These are phyloP conservation scores for Silene noctiflora DNA, from an alignment of 179 eudicot species.

Conservation along the genomic window DNA sequence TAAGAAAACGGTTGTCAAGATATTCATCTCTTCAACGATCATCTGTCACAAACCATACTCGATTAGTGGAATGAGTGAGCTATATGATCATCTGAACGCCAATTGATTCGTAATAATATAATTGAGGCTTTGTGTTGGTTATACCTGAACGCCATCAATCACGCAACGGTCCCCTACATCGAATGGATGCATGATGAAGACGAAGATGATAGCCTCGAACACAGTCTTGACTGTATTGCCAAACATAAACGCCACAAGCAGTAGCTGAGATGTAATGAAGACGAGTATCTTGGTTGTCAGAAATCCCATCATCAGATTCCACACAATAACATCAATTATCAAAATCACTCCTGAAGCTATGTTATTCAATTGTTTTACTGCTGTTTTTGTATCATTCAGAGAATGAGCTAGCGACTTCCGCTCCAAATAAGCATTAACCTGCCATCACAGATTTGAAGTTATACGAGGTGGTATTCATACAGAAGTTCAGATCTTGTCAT, in stretches of 20 bases:
- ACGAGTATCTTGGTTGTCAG: constrained; percentile 62
- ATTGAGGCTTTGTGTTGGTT: background rate
- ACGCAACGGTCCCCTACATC: constrained; percentile 87
- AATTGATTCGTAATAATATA: too few species aligned
- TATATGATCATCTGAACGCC: background rate
- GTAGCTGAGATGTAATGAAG: constrained; percentile 68
- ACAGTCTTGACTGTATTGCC: constrained; percentile 60
- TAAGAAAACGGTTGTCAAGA: constrained; percentile 71
- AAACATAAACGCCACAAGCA: constrained; percentile 56
- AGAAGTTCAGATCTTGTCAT: background rate
- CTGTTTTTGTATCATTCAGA: constrained; percentile 67
- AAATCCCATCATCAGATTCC: constrained; percentile 71
- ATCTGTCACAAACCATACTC: constrained; percentile 31
- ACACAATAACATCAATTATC: constrained; percentile 45
- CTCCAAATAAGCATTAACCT: constrained; percentile 65
- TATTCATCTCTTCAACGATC: constrained; percentile 84
- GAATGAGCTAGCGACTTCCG: constrained; percentile 74
- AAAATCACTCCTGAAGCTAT: constrained; percentile 45
- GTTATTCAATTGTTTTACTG: constrained; percentile 61
- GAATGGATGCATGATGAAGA: constrained; percentile 71
- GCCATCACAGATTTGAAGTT: constrained; percentile 15
- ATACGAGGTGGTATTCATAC: too few species aligned
- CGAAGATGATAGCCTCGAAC: constrained; percentile 68
- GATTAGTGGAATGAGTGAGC: background rate
- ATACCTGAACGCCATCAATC: constrained; percentile 81